These are phyloP conservation scores for Paracamarosporium sp. DNA, from an alignment of 2,329 filamentous ascomycete species.

Conservation along the genomic window DNA sequence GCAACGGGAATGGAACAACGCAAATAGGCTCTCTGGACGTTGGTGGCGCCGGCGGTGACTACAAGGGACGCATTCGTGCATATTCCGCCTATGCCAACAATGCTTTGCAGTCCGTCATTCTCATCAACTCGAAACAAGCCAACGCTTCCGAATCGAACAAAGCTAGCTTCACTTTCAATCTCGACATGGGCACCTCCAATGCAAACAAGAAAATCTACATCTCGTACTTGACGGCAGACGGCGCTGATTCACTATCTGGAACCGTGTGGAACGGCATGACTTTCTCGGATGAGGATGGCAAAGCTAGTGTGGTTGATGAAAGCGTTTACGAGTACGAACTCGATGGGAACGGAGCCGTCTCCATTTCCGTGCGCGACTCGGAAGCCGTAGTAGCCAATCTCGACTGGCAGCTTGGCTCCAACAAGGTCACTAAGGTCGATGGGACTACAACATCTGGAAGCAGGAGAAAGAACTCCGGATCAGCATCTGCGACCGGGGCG, in stretches of 20 bases:
- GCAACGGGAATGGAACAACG: slow-evolving; percentile 54
- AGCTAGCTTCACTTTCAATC: slow-evolving; percentile 47
- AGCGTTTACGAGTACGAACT: slow-evolving; percentile 35
- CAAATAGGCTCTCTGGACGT: slow-evolving; percentile 49
- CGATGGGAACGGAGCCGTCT: slow-evolving; percentile 28
- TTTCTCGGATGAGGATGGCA: slow-evolving; percentile 52
- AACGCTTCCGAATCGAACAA: slow-evolving; percentile 50
- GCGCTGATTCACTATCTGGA: slow-evolving; percentile 51
- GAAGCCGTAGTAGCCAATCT: slow-evolving; percentile 57
- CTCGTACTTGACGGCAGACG: slow-evolving; percentile 55
- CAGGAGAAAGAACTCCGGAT: slow-evolving; percentile 30
- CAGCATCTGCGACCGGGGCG: neutral
- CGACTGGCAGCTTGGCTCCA: slow-evolving; percentile 46
- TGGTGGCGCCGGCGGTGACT: slow-evolving; percentile 39
- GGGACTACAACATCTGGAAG: slow-evolving; percentile 24
- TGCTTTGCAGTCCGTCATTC: slow-evolving; percentile 50
- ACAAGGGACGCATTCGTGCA: slow-evolving; percentile 51
- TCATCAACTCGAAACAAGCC: slow-evolving; percentile 55
- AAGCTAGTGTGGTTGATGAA: slow-evolving; percentile 43
- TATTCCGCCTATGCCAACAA: slow-evolving; percentile 56
- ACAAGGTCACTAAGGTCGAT: slow-evolving; percentile 36
- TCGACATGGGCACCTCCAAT: slow-evolving; percentile 50
- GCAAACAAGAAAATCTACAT: slow-evolving; percentile 54
- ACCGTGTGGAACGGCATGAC: slow-evolving; percentile 58
- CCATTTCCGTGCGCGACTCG: slow-evolving; percentile 49